Evolutionary conservation across 345 rosid genomes (phyloP).

Genomic region (Euphorbia pulcherrima): DNA sequence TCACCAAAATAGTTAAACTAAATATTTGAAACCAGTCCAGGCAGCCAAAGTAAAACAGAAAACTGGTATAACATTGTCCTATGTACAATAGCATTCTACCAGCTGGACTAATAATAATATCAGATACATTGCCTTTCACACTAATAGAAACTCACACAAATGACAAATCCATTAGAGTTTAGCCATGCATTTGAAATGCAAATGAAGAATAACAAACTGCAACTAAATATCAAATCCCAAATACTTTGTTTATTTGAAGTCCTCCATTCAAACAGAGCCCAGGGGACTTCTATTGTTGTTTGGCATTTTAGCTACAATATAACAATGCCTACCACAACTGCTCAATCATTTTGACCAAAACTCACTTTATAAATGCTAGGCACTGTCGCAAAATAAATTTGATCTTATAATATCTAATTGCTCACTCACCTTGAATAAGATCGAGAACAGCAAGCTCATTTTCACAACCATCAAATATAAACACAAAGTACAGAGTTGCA

Average conservation of each 20-base stretch:
- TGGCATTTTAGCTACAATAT: neutral
- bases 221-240: neutral
- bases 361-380: neutral
- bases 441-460: slow-evolving; percentile 98
- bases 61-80: neutral
- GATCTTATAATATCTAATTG: neutral
- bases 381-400: neutral
- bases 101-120: neutral
- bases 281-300: neutral
- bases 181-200: neutral
- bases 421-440: slow-evolving; percentile 68
- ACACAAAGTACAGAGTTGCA: slow-evolving; percentile 84
- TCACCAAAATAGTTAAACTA: neutral
- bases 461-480: slow-evolving; percentile 80
- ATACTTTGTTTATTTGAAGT: neutral
- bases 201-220: neutral
- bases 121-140: neutral
- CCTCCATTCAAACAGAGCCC: neutral
- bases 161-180: neutral
- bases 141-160: neutral
- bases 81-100: neutral
- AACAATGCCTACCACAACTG: neutral
- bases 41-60: neutral
- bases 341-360: neutral
- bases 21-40: neutral